A percentile compares a stretch with the other conserved stretches of the same genome.
Evolutionary conservation across 2,329 filamentous ascomycete species (phyloP).

Genomic region (Botrytis byssoidea): DNA sequence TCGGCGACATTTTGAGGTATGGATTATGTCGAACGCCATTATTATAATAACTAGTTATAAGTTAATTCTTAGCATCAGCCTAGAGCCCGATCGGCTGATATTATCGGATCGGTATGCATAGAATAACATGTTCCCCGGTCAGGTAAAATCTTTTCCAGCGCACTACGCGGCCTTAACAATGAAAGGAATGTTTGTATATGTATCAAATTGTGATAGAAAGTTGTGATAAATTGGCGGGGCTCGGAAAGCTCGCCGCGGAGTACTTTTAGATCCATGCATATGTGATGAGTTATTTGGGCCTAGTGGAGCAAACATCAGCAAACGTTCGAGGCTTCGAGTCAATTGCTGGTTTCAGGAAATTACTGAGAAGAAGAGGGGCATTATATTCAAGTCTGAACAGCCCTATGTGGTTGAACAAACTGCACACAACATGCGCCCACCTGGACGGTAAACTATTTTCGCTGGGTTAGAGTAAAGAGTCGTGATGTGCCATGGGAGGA

Average conservation of each 20-base stretch:
- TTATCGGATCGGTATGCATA: conserved; percentile 8
- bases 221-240: conserved; percentile 3
- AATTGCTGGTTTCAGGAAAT: neutral
- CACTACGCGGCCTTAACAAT: neutral
- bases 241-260: conserved; percentile 6
- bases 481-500: neutral
- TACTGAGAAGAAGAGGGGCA: conserved; percentile 1
- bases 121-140: neutral
- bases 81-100: conserved; percentile 4
- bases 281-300: neutral
- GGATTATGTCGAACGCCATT: neutral
- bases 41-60: neutral
- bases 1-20: neutral
- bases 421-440: neutral
- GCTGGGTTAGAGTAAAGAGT: neutral
- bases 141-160: neutral
- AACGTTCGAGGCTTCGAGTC: conserved; percentile 4
- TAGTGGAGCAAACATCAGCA: conserved; percentile 13
- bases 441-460: neutral
- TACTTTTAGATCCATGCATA: conserved; percentile 1
- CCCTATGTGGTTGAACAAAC: conserved; percentile 15
- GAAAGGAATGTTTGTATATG: neutral
- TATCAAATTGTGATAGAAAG: conserved; percentile 16
- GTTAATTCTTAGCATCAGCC: conserved; percentile 4
- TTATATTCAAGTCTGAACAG: conserved; percentile 1